A percentile compares a stretch with the other conserved stretches of the same genome.
These are phyloP conservation scores for Dioscorea alata DNA, from an alignment of 106 monocot species.

Conservation along the genomic window DNA sequence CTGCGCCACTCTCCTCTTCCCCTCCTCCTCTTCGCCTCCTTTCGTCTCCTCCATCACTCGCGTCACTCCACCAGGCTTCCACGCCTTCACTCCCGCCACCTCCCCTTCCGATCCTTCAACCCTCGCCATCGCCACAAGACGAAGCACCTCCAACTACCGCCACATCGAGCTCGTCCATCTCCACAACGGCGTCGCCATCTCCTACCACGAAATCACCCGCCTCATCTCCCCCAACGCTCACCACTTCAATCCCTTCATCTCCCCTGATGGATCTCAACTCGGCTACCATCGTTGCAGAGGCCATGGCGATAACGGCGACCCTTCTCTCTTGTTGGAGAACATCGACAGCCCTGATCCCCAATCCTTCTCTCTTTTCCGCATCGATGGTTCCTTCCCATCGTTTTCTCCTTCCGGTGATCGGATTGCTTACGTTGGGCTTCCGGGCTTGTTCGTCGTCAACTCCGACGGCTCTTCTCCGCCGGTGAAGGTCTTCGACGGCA, in stretches of 20 bases:
- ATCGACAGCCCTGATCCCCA: constrained; percentile 37
- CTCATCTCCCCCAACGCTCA: constrained; percentile 41
- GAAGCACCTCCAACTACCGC: constrained; percentile 47
- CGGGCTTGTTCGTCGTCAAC: constrained; percentile 66
- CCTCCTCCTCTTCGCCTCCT: too few species aligned
- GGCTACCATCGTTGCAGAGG: constrained; percentile 92
- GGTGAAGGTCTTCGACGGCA: constrained; percentile 38
- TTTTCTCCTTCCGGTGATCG: constrained; percentile 68
- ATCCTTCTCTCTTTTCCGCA: constrained; percentile 50
- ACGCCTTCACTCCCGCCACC: constrained; percentile 90
- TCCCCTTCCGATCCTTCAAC: constrained; percentile 35
- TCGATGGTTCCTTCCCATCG: constrained; percentile 81
- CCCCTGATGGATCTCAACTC: constrained; percentile 39
- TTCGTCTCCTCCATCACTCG: constrained; percentile 24
- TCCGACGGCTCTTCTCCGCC: constrained; percentile 59
- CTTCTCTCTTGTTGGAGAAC: constrained; percentile 61
- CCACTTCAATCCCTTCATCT: constrained; percentile 88
- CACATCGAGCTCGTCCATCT: constrained; percentile 79
- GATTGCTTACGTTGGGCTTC: constrained; percentile 68
- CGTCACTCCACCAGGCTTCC: constrained; percentile 75
- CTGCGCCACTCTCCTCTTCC: constrained; percentile 23
- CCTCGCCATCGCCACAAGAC: constrained; percentile 72
- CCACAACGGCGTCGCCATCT: constrained; percentile 1
- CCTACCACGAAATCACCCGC: constrained; percentile 55
- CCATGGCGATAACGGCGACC: constrained; percentile 8